A percentile compares a stretch with the other conserved stretches of the same genome.
These are phyloP conservation scores for Phaeotremella skinneri DNA, from an alignment of 768 basidiomycete genomes.

Conservation along the genomic window DNA sequence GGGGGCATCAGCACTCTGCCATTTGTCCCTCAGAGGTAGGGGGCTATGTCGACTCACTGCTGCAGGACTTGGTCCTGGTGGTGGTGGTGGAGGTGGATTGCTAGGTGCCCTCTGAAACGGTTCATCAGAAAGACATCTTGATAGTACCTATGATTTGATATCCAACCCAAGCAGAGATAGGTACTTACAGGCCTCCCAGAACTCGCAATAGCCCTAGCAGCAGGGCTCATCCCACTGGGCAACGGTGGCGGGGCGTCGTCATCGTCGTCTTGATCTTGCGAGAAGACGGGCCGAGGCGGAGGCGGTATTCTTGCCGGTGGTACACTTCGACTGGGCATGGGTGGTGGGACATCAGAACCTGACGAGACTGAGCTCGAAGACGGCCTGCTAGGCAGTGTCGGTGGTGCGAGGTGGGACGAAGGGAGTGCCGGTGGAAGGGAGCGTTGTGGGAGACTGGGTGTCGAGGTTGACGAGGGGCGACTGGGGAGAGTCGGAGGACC, in stretches of 20 bases:
- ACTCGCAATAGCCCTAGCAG: slow-evolving; percentile 32
- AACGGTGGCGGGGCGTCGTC: slow-evolving; percentile 37
- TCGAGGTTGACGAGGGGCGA: slow-evolving; percentile 38
- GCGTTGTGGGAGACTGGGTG: slow-evolving; percentile 33
- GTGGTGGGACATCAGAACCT: slow-evolving; percentile 5
- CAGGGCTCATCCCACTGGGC: slow-evolving; percentile 41
- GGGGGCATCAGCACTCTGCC: not conserved
- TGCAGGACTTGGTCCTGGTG: slow-evolving; percentile 24
- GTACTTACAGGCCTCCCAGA: slow-evolving; percentile 24
- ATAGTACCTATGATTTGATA: not conserved
- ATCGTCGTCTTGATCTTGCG: slow-evolving; percentile 30
- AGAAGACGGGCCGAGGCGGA: slow-evolving; percentile 24
- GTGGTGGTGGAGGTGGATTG: slow-evolving; percentile 16
- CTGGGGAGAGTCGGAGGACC: slow-evolving; percentile 25
- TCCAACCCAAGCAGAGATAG: not conserved
- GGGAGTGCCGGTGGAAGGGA: slow-evolving; percentile 27
- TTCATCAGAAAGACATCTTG: not conserved
- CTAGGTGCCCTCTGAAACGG: not conserved
- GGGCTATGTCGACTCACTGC: slow-evolving; percentile 10
- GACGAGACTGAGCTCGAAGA: slow-evolving; percentile 18
- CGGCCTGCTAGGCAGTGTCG: slow-evolving; percentile 17
- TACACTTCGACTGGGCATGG: slow-evolving; percentile 1
- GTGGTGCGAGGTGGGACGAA: slow-evolving; percentile 13
- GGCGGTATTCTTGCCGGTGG: slow-evolving; percentile 26
- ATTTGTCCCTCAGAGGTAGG: not conserved